phyloP scores from a whole-genome alignment of 495 filamentous ascomycete species.

The Xylaria castorea region DNA sequence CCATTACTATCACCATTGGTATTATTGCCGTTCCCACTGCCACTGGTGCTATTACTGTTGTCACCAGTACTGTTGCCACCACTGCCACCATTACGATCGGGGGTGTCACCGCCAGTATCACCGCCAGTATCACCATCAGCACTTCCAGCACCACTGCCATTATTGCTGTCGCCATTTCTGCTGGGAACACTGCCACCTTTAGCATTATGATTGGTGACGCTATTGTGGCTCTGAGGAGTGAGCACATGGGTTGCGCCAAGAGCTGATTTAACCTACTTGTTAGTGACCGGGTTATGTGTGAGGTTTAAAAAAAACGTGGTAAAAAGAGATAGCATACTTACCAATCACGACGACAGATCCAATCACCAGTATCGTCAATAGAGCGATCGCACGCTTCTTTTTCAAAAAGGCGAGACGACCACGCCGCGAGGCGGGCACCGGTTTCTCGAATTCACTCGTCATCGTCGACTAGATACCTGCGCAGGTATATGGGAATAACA shows the following conservation, averaged over 20 bases:
- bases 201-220: not conserved
- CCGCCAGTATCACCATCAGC: not conserved
- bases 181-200: not conserved
- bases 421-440: not conserved
- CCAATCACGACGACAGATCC: conserved; percentile 34
- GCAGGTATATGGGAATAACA: not conserved
- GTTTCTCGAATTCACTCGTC: conserved; percentile 12
- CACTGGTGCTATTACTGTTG: not conserved
- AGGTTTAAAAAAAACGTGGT: not conserved
- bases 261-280: conserved; percentile 24
- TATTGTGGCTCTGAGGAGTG: conserved; percentile 2
- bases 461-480: not conserved
- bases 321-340: conserved; percentile 15
- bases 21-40: not conserved
- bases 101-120: not conserved
- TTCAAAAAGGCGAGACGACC: conserved; percentile 32
- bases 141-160: not conserved
- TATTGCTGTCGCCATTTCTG: not conserved
- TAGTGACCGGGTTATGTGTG: not conserved
- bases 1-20: not conserved
- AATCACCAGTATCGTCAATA: conserved; percentile 30
- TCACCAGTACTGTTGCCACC: not conserved
- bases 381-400: conserved; percentile 34
- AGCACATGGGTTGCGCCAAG: conserved; percentile 34
- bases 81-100: not conserved